Percentiles rank a stretch among this genome's conserved stretches.
phyloP scores from a whole-genome alignment of 495 filamentous ascomycete species.

The Daldinia vernicosa region DNA sequence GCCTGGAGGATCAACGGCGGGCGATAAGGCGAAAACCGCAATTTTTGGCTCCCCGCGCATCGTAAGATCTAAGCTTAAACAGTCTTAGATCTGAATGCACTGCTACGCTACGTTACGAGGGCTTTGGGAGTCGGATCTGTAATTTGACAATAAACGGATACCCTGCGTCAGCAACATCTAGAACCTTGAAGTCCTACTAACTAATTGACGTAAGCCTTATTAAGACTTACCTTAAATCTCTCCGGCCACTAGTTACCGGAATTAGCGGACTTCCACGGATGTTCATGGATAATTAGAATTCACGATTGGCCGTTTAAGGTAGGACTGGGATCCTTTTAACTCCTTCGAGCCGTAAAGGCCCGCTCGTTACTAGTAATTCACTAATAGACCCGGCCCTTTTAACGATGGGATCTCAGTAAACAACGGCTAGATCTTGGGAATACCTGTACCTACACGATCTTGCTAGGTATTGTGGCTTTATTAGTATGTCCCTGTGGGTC shows the following conservation, averaged over 20 bases:
- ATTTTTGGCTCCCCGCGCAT: too few relatives aligned
- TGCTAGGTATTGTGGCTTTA: neutral
- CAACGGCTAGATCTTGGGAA: neutral
- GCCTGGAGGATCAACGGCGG: too few relatives aligned
- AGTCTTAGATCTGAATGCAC: neutral
- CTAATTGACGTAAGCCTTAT: neutral
- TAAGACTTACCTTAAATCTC: neutral
- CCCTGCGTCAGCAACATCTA: neutral
- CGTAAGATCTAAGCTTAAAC: neutral
- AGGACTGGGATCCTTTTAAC: neutral
- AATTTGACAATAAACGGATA: neutral
- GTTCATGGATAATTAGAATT: neutral
- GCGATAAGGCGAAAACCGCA: too few relatives aligned
- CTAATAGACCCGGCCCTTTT: neutral
- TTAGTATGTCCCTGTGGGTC: neutral
- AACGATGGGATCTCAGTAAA: neutral
- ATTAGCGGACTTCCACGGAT: neutral
- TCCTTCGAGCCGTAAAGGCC: neutral
- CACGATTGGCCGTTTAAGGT: neutral
- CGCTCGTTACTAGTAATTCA: neutral
- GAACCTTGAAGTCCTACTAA: neutral
- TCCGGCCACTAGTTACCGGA: too few relatives aligned
- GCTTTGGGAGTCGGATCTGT: neutral
- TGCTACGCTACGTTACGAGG: neutral
- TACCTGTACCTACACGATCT: neutral